Evolutionary conservation across 768 basidiomycete species (phyloP).

Genomic region (Mycena olivaceomarginata): DNA sequence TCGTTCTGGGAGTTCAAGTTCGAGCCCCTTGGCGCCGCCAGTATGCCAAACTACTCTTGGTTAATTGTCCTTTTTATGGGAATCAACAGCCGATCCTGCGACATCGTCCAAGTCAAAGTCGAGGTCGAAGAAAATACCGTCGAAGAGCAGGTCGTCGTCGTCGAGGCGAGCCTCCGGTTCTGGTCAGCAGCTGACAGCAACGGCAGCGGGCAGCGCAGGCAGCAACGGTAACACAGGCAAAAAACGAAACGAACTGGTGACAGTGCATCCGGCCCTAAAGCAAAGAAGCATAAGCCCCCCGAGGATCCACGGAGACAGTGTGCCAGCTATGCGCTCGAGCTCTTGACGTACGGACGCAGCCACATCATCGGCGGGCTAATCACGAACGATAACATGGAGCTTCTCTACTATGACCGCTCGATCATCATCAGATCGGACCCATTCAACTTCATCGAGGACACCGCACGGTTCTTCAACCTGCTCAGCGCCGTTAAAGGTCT

Average conservation of each 20-base stretch:
- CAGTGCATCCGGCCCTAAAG: neutral
- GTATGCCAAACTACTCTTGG: neutral
- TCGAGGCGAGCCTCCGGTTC: neutral
- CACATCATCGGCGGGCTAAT: slow-evolving; percentile 44
- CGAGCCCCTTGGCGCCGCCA: neutral
- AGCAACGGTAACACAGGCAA: neutral
- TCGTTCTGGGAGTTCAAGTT: slow-evolving; percentile 31
- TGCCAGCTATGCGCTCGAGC: slow-evolving; percentile 51
- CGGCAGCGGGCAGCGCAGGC: neutral
- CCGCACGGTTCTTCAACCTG: slow-evolving; percentile 26
- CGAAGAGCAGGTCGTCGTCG: neutral
- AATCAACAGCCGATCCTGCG: slow-evolving; percentile 6
- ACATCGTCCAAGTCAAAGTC: neutral
- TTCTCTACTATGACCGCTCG: slow-evolving; percentile 45
- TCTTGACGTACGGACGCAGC: slow-evolving; percentile 47
- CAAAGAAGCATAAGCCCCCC: neutral
- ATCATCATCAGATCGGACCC: slow-evolving; percentile 42
- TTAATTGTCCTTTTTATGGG: neutral
- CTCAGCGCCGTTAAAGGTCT: slow-evolving; percentile 29
- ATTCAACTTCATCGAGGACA: slow-evolving; percentile 30
- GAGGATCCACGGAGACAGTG: slow-evolving; percentile 40
- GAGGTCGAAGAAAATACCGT: neutral
- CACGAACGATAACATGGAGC: slow-evolving; percentile 43
- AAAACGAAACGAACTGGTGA: slow-evolving; percentile 9
- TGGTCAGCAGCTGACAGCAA: neutral